A percentile compares a stretch with the other conserved stretches of the same genome.
These are phyloP conservation scores for Lenzites betulinus DNA, from an alignment of 768 basidiomycete genomes.

Conservation along the genomic window DNA sequence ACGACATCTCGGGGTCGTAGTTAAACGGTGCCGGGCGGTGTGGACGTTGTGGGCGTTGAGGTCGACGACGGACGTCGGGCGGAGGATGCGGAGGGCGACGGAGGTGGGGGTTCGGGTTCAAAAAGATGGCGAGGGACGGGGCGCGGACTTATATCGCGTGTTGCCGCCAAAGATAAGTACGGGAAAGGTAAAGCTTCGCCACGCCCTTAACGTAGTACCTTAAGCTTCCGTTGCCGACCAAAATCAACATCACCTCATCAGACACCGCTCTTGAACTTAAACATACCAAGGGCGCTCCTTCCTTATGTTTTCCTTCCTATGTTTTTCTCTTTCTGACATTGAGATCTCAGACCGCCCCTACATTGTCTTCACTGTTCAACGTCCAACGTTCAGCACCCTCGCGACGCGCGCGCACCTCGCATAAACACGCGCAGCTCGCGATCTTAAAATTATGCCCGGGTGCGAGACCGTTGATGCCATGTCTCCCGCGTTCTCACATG, in stretches of 20 bases:
- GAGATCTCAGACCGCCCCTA: no score
- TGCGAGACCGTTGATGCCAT: conserved; percentile 8
- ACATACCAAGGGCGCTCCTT: neutral
- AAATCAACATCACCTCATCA: conserved; percentile 15
- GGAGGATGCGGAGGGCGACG: conserved; percentile 14
- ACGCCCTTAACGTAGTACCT: neutral
- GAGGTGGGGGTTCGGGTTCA: conserved; percentile 19
- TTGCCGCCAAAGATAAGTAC: conserved; percentile 11
- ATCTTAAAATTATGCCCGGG: conserved; percentile 8
- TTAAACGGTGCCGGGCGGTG: neutral
- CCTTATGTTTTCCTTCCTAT: neutral
- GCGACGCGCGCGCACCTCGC: neutral
- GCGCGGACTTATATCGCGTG: conserved; percentile 26
- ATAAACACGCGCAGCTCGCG: neutral
- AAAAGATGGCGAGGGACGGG: conserved; percentile 16
- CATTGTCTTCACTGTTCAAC: no score
- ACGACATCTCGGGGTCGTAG: conserved; percentile 15
- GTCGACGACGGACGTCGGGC: conserved; percentile 4
- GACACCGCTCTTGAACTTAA: neutral
- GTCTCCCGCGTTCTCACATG: conserved; percentile 14
- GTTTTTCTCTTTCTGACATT: neutral
- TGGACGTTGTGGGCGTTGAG: neutral
- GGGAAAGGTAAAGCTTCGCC: conserved; percentile 6
- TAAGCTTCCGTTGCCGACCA: conserved; percentile 6
- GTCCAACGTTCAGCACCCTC: no score